A percentile compares a stretch with the other conserved stretches of the same genome.
Evolutionary conservation across 2,329 filamentous ascomycete genomes (phyloP).

Genomic region (Sclerotinia trifoliorum): DNA sequence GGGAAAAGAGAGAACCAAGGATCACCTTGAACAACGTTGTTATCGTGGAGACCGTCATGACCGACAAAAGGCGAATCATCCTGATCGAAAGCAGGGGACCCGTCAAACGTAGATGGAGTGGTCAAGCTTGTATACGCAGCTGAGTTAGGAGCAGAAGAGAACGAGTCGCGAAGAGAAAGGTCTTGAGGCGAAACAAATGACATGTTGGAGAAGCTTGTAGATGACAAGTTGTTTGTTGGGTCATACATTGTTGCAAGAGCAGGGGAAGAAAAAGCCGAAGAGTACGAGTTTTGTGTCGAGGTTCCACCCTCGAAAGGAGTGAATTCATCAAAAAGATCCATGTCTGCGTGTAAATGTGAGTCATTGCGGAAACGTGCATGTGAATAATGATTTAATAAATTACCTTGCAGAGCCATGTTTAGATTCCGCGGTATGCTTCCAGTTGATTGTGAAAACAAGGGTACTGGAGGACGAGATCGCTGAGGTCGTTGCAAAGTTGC

Average conservation of each 20-base stretch:
- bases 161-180: conserved; percentile 66
- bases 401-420: conserved; percentile 60
- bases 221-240: conserved; percentile 43
- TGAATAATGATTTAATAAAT: conserved; percentile 31
- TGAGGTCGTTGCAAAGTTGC: conserved; percentile 55
- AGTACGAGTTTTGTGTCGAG: conserved; percentile 34
- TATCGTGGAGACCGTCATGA: conserved; percentile 44
- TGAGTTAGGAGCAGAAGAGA: conserved; percentile 77
- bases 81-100: conserved; percentile 68
- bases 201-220: conserved; percentile 52
- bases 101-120: conserved; percentile 75
- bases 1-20: conserved; percentile 77
- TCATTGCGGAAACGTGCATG: conserved; percentile 31
- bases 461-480: conserved; percentile 65
- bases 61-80: conserved; percentile 78
- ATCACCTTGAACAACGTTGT: conserved; percentile 40
- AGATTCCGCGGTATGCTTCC: conserved; percentile 48
- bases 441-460: conserved; percentile 64
- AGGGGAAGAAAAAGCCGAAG: conserved; percentile 38
- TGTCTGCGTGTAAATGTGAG: conserved; percentile 46
- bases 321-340: conserved; percentile 57
- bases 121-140: conserved; percentile 79
- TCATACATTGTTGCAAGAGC: conserved; percentile 50
- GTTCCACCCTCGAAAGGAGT: conserved; percentile 50
- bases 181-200: conserved; percentile 84